Evolutionary conservation across 257 asterid genomes (phyloP).

Genomic region (Lycium ferocissimum): DNA sequence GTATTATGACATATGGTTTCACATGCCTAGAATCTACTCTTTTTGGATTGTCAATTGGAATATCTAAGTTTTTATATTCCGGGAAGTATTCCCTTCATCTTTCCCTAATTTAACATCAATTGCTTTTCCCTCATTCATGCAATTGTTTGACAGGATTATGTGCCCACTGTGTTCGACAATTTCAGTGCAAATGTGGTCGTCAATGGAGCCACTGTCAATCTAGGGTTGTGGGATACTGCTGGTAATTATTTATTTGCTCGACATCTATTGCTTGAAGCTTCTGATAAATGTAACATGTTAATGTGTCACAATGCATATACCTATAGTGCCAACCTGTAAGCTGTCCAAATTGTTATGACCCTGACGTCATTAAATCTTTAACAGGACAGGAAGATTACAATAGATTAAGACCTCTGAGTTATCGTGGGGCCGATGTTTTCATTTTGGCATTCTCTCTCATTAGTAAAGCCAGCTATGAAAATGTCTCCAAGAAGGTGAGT

Average conservation of each 20-base stretch:
- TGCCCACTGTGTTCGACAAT: constrained; percentile 48
- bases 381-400: constrained; percentile 50
- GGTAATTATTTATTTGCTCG: constrained; percentile 34
- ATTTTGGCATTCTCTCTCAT: constrained; percentile 50
- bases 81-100: background rate
- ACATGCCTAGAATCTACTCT: background rate
- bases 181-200: constrained; percentile 50
- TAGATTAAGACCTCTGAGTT: constrained; percentile 47
- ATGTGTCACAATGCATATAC: constrained; percentile 17
- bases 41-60: too few species aligned
- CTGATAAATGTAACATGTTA: background rate
- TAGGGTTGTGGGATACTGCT: constrained; percentile 51
- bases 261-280: constrained; percentile 12
- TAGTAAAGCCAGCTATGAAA: constrained; percentile 48
- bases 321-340: background rate
- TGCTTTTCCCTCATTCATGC: background rate
- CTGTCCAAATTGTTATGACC: background rate
- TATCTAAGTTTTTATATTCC: background rate
- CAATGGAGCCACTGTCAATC: constrained; percentile 45
- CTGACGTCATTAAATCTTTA: background rate
- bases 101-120: background rate
- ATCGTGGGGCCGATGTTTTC: constrained; percentile 51
- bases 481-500: constrained; percentile 44
- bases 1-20: background rate
- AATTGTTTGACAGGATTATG: constrained; percentile 42